Evolutionary conservation across 2,329 filamentous ascomycete species (phyloP), one percentile per base, ranked within the genome.

Genomic region (Apiospora marii): DNA sequence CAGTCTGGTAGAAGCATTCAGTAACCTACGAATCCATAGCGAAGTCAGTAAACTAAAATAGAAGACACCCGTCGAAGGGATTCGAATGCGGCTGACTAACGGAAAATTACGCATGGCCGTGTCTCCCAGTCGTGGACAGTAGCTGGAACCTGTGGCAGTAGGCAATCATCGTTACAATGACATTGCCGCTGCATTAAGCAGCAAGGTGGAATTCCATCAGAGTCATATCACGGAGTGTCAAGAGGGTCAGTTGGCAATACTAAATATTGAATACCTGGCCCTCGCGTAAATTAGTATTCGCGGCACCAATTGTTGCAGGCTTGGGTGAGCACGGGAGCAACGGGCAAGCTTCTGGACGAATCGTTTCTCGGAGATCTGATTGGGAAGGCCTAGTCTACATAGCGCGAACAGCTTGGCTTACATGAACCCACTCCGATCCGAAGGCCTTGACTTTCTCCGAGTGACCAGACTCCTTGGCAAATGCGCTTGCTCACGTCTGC

Each of bases 371-470:
- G 24, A 53, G 24, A 53, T 14, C 24, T 53, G 24, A 53, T 53
- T 53, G 24, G 12, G 49, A 53, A 27, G 49, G n/a, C 49, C 24
- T 53, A 53, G 49, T 53, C 24, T 53, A 14, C 4, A 53, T 53
- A 53, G 49, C 49, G 49, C 49, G 49, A 53, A 53, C 48, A 51
- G 10, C 10, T 53, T 53, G 49, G 24, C 24, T 53, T 53, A 53
- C 10, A 53, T 53, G 24, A 27, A 53, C 44, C 13, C 24, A 53
- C 49, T 53, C 13, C 49, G 10, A 27, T 53, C 6, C n/a, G n/a
- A 53, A 53, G 12, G 49, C 24, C 24, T 27, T 53, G 24, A 27
- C 12, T 53, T 14, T 53, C 24, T 53, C 4, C 49, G 49, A 14
- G 5, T 53, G 12, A 53, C 49, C 49, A 53, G 49, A 53, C 24